These are phyloP conservation scores for Mucor plumbeus DNA, from an alignment of 371 early-diverging fungal genomes.

Conservation along the genomic window DNA sequence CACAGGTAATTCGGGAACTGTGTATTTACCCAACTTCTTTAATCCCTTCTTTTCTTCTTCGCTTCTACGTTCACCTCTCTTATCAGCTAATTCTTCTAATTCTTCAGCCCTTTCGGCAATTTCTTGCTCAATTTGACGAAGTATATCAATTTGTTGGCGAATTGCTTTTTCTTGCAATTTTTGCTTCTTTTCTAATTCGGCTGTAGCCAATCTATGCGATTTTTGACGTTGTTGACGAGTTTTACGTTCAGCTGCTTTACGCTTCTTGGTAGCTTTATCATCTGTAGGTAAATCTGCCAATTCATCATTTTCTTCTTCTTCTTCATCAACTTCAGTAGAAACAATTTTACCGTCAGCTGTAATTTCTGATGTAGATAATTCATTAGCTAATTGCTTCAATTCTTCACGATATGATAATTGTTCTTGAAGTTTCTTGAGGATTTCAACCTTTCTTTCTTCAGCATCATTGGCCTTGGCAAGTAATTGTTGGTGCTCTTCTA, in stretches of 20 bases:
- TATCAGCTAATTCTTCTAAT: slow-evolving; percentile 42
- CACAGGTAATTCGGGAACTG: slow-evolving; percentile 51
- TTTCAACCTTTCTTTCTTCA: slow-evolving; percentile 54
- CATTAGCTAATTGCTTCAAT: slow-evolving; percentile 50
- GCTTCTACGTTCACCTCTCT: slow-evolving; percentile 46
- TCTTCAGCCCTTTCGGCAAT: slow-evolving; percentile 45
- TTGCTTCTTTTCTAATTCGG: slow-evolving; percentile 33
- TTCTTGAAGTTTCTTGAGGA: slow-evolving; percentile 52
- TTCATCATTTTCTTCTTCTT: slow-evolving; percentile 52
- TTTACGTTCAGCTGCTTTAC: slow-evolving; percentile 50
- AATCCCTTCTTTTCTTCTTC: slow-evolving; percentile 54
- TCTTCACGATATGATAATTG: slow-evolving; percentile 55
- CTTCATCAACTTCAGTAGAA: slow-evolving; percentile 51
- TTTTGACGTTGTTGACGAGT: slow-evolving; percentile 44
- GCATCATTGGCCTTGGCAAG: slow-evolving; percentile 55
- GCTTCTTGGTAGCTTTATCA: slow-evolving; percentile 47
- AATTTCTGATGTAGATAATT: slow-evolving; percentile 26
- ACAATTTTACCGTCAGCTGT: slow-evolving; percentile 40
- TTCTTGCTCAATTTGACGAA: slow-evolving; percentile 55
- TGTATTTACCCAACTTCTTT: slow-evolving; percentile 55
- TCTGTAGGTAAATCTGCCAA: slow-evolving; percentile 38
- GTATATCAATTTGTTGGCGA: slow-evolving; percentile 59
- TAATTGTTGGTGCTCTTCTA: slow-evolving; percentile 76
- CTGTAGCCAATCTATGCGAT: slow-evolving; percentile 30
- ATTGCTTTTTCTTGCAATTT: slow-evolving; percentile 54